Conservation (phyloP, 352 stramenopile species). For the Aphanomyces invadans region DNA sequence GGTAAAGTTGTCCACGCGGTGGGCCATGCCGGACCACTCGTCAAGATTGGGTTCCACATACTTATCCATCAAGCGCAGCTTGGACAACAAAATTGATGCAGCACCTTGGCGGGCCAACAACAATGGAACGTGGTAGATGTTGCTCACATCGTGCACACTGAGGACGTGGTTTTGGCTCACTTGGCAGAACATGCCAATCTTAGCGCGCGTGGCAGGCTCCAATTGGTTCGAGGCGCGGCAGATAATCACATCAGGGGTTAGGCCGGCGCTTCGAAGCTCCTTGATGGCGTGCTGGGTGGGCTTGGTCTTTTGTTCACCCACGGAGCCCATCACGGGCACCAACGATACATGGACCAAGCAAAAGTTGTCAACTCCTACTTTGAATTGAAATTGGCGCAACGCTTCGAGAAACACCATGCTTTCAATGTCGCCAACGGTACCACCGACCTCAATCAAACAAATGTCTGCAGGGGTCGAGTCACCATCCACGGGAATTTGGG, state of each 20-base stretch:
- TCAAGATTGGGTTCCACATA: slow-evolving; percentile 71
- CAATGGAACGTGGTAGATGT: slow-evolving; percentile 99
- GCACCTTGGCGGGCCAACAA: slow-evolving; percentile 94
- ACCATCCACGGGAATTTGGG: slow-evolving; percentile 91
- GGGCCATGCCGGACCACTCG: slow-evolving; percentile 87
- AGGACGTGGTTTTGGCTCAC: slow-evolving; percentile 92
- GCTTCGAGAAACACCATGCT: slow-evolving; percentile 99
- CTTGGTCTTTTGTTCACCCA: slow-evolving; percentile 99
- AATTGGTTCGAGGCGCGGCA: slow-evolving; percentile 91
- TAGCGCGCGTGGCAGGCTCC: slow-evolving; percentile 88
- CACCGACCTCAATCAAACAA: slow-evolving; percentile 99
- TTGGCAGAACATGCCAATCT: slow-evolving; percentile 99
- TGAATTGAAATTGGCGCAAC: slow-evolving; percentile 98
- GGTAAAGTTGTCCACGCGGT: slow-evolving; percentile 88
- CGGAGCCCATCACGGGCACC: slow-evolving; percentile 96
- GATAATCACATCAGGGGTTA: slow-evolving; percentile 97
- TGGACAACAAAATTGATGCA: slow-evolving; percentile 90
- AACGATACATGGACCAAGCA: slow-evolving; percentile 99
- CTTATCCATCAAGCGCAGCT: slow-evolving; percentile 87
- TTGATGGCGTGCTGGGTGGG: slow-evolving; percentile 99
- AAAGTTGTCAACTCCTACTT: slow-evolving; percentile 96
- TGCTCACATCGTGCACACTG: slow-evolving; percentile 98
- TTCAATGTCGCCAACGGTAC: slow-evolving; percentile 99
- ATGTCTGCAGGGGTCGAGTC: slow-evolving; percentile 83
- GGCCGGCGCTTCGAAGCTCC: slow-evolving; percentile 93